phyloP scores from a whole-genome alignment of 768 basidiomycete genomes.

The Melanogaster broomeanus region DNA sequence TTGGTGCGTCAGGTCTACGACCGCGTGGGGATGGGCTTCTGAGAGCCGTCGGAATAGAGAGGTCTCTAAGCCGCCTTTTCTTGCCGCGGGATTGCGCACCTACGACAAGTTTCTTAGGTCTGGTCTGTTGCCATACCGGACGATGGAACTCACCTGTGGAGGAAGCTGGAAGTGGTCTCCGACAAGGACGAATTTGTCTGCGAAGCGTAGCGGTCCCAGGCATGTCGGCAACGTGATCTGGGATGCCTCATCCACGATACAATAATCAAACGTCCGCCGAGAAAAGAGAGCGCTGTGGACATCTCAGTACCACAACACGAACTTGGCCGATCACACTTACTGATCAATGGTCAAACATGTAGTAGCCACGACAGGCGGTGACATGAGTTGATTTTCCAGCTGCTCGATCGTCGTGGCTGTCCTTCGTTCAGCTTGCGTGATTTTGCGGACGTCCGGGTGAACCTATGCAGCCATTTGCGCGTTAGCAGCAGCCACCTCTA shows the following conservation, averaged over 20 bases:
- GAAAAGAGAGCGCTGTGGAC: slow-evolving; percentile 74
- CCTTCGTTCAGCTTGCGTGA: slow-evolving; percentile 61
- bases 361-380: slow-evolving; percentile 92
- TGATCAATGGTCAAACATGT: slow-evolving; percentile 95
- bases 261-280: slow-evolving; percentile 88
- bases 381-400: slow-evolving; percentile 79
- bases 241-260: slow-evolving; percentile 97
- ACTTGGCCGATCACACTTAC: slow-evolving; percentile 47
- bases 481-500: background rate
- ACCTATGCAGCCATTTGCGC: slow-evolving; percentile 48
- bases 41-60: slow-evolving; percentile 90
- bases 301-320: slow-evolving; percentile 7
- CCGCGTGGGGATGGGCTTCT: slow-evolving; percentile 81
- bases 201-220: slow-evolving; percentile 88
- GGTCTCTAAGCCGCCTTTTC: slow-evolving; percentile 83
- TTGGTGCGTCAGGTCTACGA: slow-evolving; percentile 84
- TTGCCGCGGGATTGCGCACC: slow-evolving; percentile 82
- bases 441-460: slow-evolving; percentile 75
- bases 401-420: slow-evolving; percentile 73
- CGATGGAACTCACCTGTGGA: slow-evolving; percentile 64
- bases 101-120: slow-evolving; percentile 29
- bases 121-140: background rate
- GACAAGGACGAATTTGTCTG: slow-evolving; percentile 89
- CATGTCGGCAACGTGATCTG: slow-evolving; percentile 97
- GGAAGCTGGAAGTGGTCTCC: slow-evolving; percentile 98